A percentile compares a stretch with the other conserved stretches of the same genome.
Evolutionary conservation across 179 eudicot genomes (phyloP).

Genomic region (Beta corolliflora): DNA sequence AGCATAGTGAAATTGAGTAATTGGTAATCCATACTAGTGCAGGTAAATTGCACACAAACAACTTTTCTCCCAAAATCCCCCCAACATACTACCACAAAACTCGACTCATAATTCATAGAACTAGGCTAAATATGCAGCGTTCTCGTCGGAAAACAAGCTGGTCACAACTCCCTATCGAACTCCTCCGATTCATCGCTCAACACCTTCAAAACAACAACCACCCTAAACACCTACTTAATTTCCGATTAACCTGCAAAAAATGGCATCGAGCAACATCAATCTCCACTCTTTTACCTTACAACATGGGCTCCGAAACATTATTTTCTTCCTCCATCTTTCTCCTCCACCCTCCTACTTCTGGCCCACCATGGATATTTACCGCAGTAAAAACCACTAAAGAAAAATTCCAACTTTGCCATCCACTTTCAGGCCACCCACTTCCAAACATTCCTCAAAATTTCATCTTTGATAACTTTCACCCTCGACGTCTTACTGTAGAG

Average conservation of each 20-base stretch:
- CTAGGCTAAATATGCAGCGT: no score
- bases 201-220: neutral
- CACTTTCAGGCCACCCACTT: neutral
- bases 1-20: no score
- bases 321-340: neutral
- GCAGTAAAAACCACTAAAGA: neutral
- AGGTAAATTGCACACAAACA: no score
- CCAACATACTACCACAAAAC: no score
- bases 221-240: neutral
- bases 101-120: no score
- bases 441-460: neutral
- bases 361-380: neutral
- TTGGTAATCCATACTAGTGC: no score
- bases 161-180: neutral
- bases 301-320: neutral
- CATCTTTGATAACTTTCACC: neutral
- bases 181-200: neutral
- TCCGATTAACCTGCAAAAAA: neutral
- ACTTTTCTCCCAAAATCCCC: no score
- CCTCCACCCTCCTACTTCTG: neutral
- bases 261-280: neutral
- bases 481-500: neutral
- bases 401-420: neutral
- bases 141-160: neutral
- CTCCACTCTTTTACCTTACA: neutral